A percentile compares a stretch with the other conserved stretches of the same genome.
phyloP scores from a whole-genome alignment of 495 filamentous ascomycete genomes.

The Neurospora sublineolata region DNA sequence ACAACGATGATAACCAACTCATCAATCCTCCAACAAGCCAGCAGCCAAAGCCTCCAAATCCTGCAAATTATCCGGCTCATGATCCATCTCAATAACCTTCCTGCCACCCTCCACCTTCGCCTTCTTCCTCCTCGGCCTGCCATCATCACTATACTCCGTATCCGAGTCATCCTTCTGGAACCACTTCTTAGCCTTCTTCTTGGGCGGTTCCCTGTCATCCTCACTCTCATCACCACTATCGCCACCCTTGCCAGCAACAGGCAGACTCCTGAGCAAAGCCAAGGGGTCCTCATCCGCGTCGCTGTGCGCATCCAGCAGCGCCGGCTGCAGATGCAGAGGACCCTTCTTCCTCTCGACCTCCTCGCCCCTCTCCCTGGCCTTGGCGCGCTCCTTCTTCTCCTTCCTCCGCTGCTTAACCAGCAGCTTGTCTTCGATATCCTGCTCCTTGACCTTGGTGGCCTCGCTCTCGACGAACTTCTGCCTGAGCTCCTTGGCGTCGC shows the following conservation, averaged over 20 bases:
- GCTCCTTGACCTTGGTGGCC: conserved; percentile 54
- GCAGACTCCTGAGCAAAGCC: conserved; percentile 38
- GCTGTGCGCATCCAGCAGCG: conserved; percentile 17
- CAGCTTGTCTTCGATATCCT: conserved; percentile 74
- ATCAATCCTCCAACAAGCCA: conserved; percentile 55
- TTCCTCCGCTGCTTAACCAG: conserved; percentile 65
- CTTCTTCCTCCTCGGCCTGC: conserved; percentile 33
- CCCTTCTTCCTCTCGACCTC: conserved; percentile 33
- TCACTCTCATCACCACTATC: conserved; percentile 12
- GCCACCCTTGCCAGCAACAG: conserved; percentile 28
- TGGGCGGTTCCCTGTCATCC: conserved; percentile 23
- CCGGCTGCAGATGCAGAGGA: conserved; percentile 35
- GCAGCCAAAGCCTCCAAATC: conserved; percentile 83
- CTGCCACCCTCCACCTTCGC: conserved; percentile 33
- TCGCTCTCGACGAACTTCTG: conserved; percentile 66
- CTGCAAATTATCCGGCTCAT: conserved; percentile 72
- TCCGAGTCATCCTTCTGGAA: conserved; percentile 36
- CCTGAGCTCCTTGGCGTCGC: conserved; percentile 63
- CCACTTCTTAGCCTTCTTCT: conserved; percentile 39
- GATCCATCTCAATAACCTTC: conserved; percentile 42
- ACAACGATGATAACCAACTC: background rate
- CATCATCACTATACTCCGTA: conserved; percentile 24
- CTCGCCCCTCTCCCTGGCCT: conserved; percentile 57
- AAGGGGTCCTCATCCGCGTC: conserved; percentile 35
- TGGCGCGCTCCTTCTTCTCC: conserved; percentile 81